A percentile compares a stretch with the other conserved stretches of the same genome.
These are phyloP conservation scores for Salinomyces thailandicus DNA, from an alignment of 2,329 filamentous ascomycete species.

Conservation along the genomic window DNA sequence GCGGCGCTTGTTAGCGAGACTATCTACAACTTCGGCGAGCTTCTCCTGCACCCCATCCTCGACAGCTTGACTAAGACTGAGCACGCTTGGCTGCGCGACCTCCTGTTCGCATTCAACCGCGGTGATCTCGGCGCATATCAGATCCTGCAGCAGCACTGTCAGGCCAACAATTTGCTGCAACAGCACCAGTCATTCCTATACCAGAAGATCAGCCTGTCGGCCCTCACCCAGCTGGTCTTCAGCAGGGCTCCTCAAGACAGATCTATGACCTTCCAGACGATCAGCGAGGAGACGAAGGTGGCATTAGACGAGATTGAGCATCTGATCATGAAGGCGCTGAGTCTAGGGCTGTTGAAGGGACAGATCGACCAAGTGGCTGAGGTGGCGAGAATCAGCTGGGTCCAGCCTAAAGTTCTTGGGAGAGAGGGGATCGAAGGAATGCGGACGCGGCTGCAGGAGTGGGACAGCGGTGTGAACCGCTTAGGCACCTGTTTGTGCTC, in stretches of 20 bases:
- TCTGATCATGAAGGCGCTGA: conserved; percentile 97
- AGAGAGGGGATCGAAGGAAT: conserved; percentile 91
- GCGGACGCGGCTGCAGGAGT: conserved; percentile 77
- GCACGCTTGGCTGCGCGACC: conserved; percentile 79
- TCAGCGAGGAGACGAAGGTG: conserved; percentile 87
- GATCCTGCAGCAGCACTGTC: conserved; percentile 58
- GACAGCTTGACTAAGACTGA: conserved; percentile 66
- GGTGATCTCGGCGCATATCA: conserved; percentile 86
- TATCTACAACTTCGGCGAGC: conserved; percentile 99
- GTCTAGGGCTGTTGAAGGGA: conserved; percentile 75
- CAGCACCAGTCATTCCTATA: conserved; percentile 76
- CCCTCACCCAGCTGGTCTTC: conserved; percentile 92
- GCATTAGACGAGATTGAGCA: conserved; percentile 88
- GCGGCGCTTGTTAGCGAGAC: conserved; percentile 85
- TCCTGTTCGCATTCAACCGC: conserved; percentile 96
- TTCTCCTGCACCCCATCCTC: conserved; percentile 93
- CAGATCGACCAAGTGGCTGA: conserved; percentile 95
- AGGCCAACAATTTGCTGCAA: conserved; percentile 66
- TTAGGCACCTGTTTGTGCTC: conserved; percentile 94
- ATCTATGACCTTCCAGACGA: conserved; percentile 82
- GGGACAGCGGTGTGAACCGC: conserved; percentile 92
- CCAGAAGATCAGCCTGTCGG: conserved; percentile 96
- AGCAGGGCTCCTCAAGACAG: conserved; percentile 90
- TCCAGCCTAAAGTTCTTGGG: conserved; percentile 95
- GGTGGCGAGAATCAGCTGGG: conserved; percentile 94